Conservation (phyloP, 2,329 filamentous ascomycete genomes). For the Incumbomyces lentus region DNA sequence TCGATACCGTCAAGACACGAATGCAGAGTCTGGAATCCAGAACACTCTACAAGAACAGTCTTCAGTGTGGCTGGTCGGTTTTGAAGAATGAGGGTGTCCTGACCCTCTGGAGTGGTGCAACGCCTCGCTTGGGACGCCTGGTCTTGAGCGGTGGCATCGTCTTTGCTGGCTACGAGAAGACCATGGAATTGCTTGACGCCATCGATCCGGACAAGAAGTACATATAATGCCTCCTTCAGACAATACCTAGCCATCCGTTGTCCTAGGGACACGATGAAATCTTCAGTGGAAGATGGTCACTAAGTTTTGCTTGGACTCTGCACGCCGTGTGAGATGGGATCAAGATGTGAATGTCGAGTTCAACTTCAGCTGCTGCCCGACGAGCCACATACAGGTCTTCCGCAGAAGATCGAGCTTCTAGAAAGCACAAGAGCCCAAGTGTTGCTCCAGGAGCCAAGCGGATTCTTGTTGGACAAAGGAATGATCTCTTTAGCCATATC, state of each 20-base stretch:
- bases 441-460: too few relatives aligned
- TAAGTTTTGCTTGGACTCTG: background rate
- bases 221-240: slow-evolving; percentile 49
- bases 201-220: slow-evolving; percentile 77
- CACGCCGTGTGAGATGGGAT: too few relatives aligned
- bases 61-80: slow-evolving; percentile 72
- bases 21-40: slow-evolving; percentile 95
- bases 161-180: slow-evolving; percentile 90
- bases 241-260: background rate
- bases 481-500: too few relatives aligned
- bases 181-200: slow-evolving; percentile 72
- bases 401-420: too few relatives aligned
- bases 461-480: too few relatives aligned
- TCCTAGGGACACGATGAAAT: background rate
- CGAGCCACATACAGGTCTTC: too few relatives aligned
- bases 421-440: too few relatives aligned
- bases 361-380: too few relatives aligned
- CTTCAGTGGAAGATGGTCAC: background rate
- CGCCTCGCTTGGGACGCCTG: slow-evolving; percentile 73
- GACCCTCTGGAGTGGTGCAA: slow-evolving; percentile 87
- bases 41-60: slow-evolving; percentile 72
- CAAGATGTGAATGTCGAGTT: too few relatives aligned
- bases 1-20: slow-evolving; percentile 92
- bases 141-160: slow-evolving; percentile 93
- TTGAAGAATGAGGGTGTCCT: slow-evolving; percentile 79